Evolutionary conservation across 2,329 filamentous ascomycete species (phyloP), one percentile per base, ranked within the genome.

Genomic region (Hypoxylon sp.): DNA sequence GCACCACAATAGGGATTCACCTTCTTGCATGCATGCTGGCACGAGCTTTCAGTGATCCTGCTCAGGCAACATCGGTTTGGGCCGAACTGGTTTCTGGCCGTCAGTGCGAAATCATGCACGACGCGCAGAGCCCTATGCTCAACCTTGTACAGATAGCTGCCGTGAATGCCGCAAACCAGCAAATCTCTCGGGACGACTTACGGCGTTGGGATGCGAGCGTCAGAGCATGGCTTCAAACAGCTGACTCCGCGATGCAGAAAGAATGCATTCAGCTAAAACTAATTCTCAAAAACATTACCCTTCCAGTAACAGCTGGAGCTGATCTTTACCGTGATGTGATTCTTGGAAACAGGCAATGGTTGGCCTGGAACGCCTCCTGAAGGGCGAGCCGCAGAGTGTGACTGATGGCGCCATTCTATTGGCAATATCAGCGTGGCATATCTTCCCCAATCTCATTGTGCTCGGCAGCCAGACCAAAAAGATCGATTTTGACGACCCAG

Each of bases 131-230:
- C 27, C 22, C 22, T 27, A 50, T 31, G 13, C 22, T 31, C 11
- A 27, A 27, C 13, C 46, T 31, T 30, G 22, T 14, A 11, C 27
- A 27, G 14, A 17, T 54, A 22, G 30, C 50, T 37, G 20, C 31
- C 10, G 30, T 33, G 25, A 44, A 44, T 3, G 71, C 70, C 5
- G 53, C 64, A 6, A 57, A 68, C 48, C 69, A 72, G 20, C 55
- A 67, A 1, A 66, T 81, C 31, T 62, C 59, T 1, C 60, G 76
- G 37, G 61, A 71, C 0, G 68, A 82, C 20, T 60, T 82, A 5
- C 75, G 75, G 1, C 60, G 71, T 2, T 65, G 62, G 62, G 62
- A 65, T 42, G 30, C 48, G 10, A 65, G 62, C 27, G 62, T 49
- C 6, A 20, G 62, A 8, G 22, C 62, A 13, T 65, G 62, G 62